A percentile compares a stretch with the other conserved stretches of the same genome.
These are phyloP conservation scores for Malus sylvestris DNA, from an alignment of 306 rosid species.

Conservation along the genomic window DNA sequence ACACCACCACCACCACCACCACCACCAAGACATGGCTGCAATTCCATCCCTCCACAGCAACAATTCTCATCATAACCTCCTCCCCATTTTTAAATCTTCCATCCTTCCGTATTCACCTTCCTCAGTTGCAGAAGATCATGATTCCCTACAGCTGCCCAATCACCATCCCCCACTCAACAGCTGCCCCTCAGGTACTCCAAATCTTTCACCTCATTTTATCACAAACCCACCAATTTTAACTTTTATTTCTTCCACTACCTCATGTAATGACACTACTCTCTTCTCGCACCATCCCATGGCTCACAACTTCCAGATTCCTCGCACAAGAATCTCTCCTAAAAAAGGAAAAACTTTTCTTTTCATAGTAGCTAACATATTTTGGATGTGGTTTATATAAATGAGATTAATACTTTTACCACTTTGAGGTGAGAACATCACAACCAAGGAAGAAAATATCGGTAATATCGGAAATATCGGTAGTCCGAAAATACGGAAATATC, in stretches of 20 bases:
- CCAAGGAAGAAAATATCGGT: no score
- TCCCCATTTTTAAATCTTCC: constrained; percentile 16
- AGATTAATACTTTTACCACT: no score
- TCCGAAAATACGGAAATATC: no score
- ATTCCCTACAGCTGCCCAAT: constrained; percentile 20
- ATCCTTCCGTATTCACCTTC: constrained; percentile 33
- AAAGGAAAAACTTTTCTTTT: no score
- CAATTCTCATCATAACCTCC: background rate
- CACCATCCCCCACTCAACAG: constrained; percentile 20
- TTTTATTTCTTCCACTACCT: background rate
- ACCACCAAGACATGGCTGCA: background rate
- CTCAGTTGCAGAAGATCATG: constrained; percentile 39
- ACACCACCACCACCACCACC: background rate
- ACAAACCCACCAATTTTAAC: background rate
- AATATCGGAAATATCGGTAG: no score
- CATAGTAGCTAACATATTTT: no score
- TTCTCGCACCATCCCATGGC: no score
- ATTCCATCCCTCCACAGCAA: constrained; percentile 4
- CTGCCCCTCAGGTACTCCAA: constrained; percentile 36
- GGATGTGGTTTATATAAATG: no score
- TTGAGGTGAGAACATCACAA: no score
- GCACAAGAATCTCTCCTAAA: no score
- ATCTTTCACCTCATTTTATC: background rate
- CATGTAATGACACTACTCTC: no score
- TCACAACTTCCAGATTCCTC: no score